phyloP scores from a whole-genome alignment of 192 early-diverging fungal species.

The Gryganskiella cystojenkinii region DNA sequence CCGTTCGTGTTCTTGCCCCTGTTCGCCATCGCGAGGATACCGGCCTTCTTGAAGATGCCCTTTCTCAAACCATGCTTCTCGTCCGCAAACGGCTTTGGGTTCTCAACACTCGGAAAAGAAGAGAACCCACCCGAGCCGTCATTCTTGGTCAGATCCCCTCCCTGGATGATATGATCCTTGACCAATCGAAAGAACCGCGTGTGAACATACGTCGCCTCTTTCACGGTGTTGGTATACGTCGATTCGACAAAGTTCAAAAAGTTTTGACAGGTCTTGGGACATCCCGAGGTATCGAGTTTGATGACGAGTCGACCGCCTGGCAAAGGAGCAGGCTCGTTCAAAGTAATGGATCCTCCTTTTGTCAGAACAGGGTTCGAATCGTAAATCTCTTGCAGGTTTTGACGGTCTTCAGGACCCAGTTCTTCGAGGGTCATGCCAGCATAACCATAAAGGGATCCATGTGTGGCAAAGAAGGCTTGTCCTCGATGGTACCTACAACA shows the following conservation, averaged over 20 bases:
- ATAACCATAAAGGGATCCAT: constrained; percentile 47
- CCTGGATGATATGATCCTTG: constrained; percentile 52
- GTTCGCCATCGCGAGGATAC: constrained; percentile 47
- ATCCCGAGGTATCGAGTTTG: constrained; percentile 28
- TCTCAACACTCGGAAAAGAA: constrained; percentile 31
- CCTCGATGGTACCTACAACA: constrained; percentile 31
- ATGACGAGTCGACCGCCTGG: constrained; percentile 39
- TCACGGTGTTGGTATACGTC: constrained; percentile 33
- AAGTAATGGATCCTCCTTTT: constrained; percentile 33
- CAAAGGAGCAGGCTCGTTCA: constrained; percentile 33
- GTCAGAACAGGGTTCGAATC: constrained; percentile 42
- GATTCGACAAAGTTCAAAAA: constrained; percentile 46
- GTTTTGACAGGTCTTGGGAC: constrained; percentile 42
- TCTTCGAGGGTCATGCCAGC: constrained; percentile 26
- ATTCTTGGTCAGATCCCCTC: constrained; percentile 49
- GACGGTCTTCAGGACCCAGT: constrained; percentile 22
- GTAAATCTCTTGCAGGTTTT: constrained; percentile 49
- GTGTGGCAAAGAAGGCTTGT: constrained; percentile 48
- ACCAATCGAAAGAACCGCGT: constrained; percentile 41
- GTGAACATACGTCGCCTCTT: constrained; percentile 47
- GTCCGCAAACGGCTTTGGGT: constrained; percentile 51
- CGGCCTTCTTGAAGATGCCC: constrained; percentile 34
- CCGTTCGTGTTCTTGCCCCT: constrained; percentile 51
- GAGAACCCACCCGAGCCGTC: constrained; percentile 42
- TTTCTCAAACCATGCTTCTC: constrained; percentile 41